Evolutionary conservation across 495 filamentous ascomycete genomes (phyloP).

Genomic region (Evernia prunastri): DNA sequence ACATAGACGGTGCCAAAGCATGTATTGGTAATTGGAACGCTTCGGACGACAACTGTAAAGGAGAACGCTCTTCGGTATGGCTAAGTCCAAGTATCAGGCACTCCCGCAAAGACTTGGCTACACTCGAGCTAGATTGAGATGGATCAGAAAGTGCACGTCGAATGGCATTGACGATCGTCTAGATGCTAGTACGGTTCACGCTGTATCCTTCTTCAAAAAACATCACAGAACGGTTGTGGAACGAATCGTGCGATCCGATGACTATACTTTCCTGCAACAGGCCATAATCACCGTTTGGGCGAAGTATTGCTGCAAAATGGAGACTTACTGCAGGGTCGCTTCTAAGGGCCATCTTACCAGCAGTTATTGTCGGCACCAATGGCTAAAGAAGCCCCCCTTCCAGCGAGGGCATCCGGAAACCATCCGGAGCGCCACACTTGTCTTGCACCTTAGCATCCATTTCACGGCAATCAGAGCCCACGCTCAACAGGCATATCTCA

Average conservation of each 20-base stretch:
- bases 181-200: too few species aligned
- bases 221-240: background rate
- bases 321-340: background rate
- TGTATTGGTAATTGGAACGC: background rate
- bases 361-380: background rate
- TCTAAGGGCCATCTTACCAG: background rate
- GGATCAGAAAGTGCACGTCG: background rate
- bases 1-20: background rate
- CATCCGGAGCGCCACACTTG: background rate
- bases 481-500: background rate
- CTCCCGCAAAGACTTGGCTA: background rate
- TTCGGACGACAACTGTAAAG: background rate
- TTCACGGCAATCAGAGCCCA: background rate
- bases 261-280: background rate
- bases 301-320: background rate
- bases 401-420: background rate
- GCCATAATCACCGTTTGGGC: background rate
- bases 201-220: background rate
- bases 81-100: background rate
- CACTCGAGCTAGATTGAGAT: background rate
- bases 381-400: background rate
- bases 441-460: background rate
- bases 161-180: background rate
- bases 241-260: background rate
- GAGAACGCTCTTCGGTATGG: background rate